phyloP scores from a whole-genome alignment of 2,329 filamentous ascomycete genomes.

The Eurotiales sp. region DNA sequence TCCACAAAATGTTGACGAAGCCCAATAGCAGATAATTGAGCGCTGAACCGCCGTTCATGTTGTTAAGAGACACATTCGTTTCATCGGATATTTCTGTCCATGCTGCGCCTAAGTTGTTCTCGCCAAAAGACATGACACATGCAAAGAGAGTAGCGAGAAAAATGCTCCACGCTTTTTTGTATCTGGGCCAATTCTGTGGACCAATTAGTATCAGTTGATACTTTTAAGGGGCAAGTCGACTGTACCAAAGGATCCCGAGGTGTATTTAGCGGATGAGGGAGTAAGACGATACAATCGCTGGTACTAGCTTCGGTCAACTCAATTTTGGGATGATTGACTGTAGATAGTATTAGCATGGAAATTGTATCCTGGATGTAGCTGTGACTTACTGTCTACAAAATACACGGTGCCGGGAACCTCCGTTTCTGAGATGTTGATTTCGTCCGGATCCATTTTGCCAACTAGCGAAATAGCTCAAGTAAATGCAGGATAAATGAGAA shows the following conservation, averaged over 20 bases:
- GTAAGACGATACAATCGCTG: background rate
- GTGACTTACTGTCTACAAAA: constrained; percentile 3
- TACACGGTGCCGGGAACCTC: constrained; percentile 7
- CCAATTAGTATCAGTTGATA: background rate
- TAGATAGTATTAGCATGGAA: background rate
- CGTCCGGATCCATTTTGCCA: background rate
- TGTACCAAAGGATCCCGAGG: constrained; percentile 3
- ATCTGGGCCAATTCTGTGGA: constrained; percentile 29
- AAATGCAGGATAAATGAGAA: background rate
- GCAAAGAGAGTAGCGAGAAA: constrained; percentile 39
- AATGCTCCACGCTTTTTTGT: constrained; percentile 39
- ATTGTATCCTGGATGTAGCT: background rate
- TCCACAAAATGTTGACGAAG: constrained; percentile 41
- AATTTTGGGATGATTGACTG: background rate
- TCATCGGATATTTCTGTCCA: constrained; percentile 41
- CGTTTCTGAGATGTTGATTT: background rate
- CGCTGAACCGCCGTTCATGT: constrained; percentile 41
- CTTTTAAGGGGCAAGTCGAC: background rate
- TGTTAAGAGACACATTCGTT: constrained; percentile 34
- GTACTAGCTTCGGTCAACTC: background rate
- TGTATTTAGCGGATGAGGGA: constrained; percentile 2
- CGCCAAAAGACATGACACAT: constrained; percentile 25
- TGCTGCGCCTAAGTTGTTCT: constrained; percentile 39
- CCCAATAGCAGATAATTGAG: constrained; percentile 37
- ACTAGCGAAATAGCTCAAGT: background rate